A percentile compares a stretch with the other conserved stretches of the same genome.
Evolutionary conservation across 1,139 yeast species (phyloP).

Genomic region (Candida mesenterica): DNA sequence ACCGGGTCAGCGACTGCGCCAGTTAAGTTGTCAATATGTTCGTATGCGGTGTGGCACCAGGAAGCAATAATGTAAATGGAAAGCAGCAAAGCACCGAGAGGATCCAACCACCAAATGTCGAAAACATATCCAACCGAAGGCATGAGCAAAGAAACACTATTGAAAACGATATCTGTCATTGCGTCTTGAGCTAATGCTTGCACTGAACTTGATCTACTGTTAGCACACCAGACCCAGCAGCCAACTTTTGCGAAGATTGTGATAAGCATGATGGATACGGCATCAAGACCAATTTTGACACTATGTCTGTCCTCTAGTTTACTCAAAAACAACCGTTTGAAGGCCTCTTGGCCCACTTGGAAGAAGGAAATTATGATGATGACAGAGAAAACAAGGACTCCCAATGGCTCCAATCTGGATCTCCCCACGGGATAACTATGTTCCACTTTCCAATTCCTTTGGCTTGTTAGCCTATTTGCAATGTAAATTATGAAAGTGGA

Average conservation of each 20-base stretch:
- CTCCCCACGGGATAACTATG: constrained; percentile 66
- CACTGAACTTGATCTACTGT: constrained; percentile 65
- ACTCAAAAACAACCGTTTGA: constrained; percentile 32
- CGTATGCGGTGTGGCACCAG: constrained; percentile 66
- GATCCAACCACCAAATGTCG: constrained; percentile 69
- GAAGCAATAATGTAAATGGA: constrained; percentile 62
- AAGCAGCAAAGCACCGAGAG: constrained; percentile 65
- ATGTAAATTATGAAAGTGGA: constrained; percentile 72
- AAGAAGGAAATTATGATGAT: constrained; percentile 69
- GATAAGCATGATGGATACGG: constrained; percentile 57
- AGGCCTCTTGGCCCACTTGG: constrained; percentile 70
- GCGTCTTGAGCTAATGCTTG: constrained; percentile 85
- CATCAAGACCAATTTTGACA: constrained; percentile 52
- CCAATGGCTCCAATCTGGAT: constrained; percentile 72
- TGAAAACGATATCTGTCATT: constrained; percentile 68
- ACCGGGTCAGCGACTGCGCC: constrained; percentile 67
- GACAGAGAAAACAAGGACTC: constrained; percentile 70
- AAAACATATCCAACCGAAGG: constrained; percentile 58
- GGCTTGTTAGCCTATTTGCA: constrained; percentile 59
- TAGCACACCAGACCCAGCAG: constrained; percentile 65
- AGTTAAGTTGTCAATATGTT: constrained; percentile 70
- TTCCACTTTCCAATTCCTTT: constrained; percentile 49
- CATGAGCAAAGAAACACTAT: constrained; percentile 62
- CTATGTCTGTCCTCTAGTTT: constrained; percentile 31
- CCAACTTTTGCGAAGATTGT: constrained; percentile 61